Conservation (phyloP, 257 asterid genomes). For the Primulina tabacum region DNA sequence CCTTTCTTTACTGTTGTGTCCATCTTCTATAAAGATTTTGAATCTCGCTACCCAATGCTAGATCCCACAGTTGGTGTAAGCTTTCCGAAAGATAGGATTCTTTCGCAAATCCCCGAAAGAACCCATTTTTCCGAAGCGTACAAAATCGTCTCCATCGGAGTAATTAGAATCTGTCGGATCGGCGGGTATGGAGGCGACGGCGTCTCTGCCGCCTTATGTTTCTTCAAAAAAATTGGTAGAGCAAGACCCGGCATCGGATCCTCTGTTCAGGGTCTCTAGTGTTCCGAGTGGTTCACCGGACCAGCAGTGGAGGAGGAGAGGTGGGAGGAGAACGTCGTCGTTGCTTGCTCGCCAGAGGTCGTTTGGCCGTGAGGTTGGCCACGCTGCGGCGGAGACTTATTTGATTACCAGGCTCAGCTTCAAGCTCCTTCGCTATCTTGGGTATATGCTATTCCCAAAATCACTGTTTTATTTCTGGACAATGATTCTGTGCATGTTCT, state of each 20-base stretch:
- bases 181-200: constrained; percentile 36
- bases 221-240: constrained; percentile 22
- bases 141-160: too few species aligned
- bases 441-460: constrained; percentile 47
- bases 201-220: constrained; percentile 36
- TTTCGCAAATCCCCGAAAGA: constrained; percentile 21
- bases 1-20: neutral
- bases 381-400: constrained; percentile 95
- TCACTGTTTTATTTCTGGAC: neutral
- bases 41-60: constrained; percentile 24
- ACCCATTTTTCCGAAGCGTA: neutral
- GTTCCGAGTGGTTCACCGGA: constrained; percentile 30
- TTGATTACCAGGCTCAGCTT: constrained; percentile 77
- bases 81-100: constrained; percentile 6
- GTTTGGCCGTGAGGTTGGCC: constrained; percentile 70
- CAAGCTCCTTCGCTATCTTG: constrained; percentile 85
- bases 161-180: neutral
- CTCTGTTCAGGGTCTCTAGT: constrained; percentile 39
- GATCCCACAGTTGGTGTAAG: constrained; percentile 18
- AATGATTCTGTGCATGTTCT: constrained; percentile 2
- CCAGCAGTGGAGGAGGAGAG: constrained; percentile 47
- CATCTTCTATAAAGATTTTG: too few species aligned
- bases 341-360: constrained; percentile 56
- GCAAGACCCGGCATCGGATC: constrained; percentile 28
- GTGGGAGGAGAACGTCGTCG: constrained; percentile 34